phyloP scores from a whole-genome alignment of 257 asterid species.

The Knoxia roxburghii region DNA sequence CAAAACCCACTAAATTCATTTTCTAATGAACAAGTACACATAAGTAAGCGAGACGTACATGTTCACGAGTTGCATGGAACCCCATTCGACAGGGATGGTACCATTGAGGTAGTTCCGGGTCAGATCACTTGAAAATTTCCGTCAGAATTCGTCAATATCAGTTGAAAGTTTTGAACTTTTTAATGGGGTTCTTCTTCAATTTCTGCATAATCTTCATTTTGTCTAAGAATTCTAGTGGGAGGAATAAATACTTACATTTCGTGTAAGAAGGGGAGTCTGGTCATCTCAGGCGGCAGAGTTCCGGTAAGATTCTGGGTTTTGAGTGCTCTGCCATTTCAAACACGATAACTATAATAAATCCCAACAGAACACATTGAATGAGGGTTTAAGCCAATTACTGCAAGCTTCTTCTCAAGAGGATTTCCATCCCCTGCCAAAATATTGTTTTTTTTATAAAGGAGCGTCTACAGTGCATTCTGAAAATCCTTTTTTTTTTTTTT shows the following conservation, averaged over 20 bases:
- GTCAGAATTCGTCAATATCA: not conserved
- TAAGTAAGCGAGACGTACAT: slow-evolving; percentile 28
- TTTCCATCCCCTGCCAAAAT: no score
- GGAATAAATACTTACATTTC: slow-evolving; percentile 35
- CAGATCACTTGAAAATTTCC: slow-evolving; percentile 35
- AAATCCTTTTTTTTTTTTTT: no score
- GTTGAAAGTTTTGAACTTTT: no score
- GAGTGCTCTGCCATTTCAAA: slow-evolving; percentile 29
- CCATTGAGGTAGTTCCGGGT: slow-evolving; percentile 60
- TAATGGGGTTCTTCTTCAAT: no score
- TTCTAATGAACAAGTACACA: not conserved
- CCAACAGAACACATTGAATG: not conserved
- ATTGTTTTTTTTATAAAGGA: no score
- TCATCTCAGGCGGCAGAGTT: slow-evolving; percentile 42
- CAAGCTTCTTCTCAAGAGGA: no score
- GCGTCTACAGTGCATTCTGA: no score
- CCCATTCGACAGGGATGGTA: slow-evolving; percentile 64
- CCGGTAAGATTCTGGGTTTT: slow-evolving; percentile 50
- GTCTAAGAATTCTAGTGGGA: not conserved
- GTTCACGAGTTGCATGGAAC: slow-evolving; percentile 38
- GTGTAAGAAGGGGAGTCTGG: slow-evolving; percentile 50
- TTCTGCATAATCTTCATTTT: no score
- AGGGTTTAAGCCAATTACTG: no score
- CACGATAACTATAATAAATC: no score
- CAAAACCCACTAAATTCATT: not conserved